Percentiles rank a stretch among this genome's conserved stretches.
Evolutionary conservation across 176 grass and related monocot genomes (phyloP).

Genomic region (Thinopyrum elongatum): DNA sequence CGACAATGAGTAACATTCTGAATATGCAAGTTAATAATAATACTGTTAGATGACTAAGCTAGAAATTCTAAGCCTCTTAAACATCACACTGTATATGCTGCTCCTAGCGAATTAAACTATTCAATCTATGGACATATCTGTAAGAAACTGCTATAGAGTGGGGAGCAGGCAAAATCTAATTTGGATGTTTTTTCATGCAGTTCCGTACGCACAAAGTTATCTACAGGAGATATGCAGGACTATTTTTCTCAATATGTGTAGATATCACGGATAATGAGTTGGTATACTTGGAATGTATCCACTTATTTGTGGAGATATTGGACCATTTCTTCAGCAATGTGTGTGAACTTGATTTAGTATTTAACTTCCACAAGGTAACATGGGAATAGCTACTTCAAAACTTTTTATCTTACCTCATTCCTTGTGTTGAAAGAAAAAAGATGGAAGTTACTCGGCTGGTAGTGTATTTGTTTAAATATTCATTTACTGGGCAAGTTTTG

Average conservation of each 20-base stretch:
- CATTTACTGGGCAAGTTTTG: neutral
- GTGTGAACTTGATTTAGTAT: slow-evolving; percentile 96
- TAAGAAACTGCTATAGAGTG: neutral
- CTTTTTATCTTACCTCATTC: neutral
- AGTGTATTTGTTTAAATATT: neutral
- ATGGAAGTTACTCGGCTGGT: neutral
- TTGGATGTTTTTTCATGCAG: slow-evolving; percentile 30
- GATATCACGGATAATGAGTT: slow-evolving; percentile 99
- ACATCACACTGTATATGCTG: neutral
- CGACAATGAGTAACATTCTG: neutral
- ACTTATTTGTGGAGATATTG: slow-evolving; percentile 98
- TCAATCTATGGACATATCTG: slow-evolving; percentile 2
- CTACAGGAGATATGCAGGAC: slow-evolving; percentile 97
- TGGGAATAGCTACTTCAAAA: slow-evolving; percentile 38
- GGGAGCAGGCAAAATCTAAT: neutral
- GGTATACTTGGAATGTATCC: slow-evolving; percentile 96
- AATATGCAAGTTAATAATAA: neutral
- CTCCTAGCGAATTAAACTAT: neutral
- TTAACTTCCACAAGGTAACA: slow-evolving; percentile 99
- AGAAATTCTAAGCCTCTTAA: neutral
- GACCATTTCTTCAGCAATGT: slow-evolving; percentile 99
- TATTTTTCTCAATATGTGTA: slow-evolving; percentile 97
- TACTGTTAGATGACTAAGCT: slow-evolving; percentile 5
- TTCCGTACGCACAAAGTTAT: slow-evolving; percentile 96
- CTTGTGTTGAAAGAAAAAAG: neutral